Evolutionary conservation across 2,329 filamentous ascomycete species (phyloP), one percentile per base, ranked within the genome.

Genomic region (Pseudogymnoascus sp.): DNA sequence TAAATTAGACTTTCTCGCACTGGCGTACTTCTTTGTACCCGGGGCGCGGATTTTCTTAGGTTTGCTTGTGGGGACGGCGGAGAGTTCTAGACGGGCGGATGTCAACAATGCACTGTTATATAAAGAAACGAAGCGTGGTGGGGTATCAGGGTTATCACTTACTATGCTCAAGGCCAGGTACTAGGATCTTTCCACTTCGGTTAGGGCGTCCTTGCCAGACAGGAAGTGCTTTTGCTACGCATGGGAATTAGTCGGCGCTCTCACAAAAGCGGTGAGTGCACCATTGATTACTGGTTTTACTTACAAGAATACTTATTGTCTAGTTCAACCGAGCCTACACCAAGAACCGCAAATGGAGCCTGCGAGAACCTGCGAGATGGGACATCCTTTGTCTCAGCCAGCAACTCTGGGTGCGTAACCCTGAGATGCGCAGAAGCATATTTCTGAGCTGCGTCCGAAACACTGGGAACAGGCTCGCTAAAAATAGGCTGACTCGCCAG

Each of bases 281-380:
- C 42, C 21, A 25, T 23, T n/a, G 18, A 7, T 47, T 25, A 47
- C 11, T 25, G 21, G 21, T 47, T 16, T 5, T 1, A 59, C 53
- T 59, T 59, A 59, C 53, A 33, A 4, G 53, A 21, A 59, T 33
- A 37, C 53, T 35, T 59, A 35, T 35, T 37, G n/a, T 31, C 28
- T 14, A 59, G 33, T 37, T 59, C 53, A 12, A 59, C 21, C n/a
- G 28, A 33, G 53, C 53, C 28, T 18, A 21, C 25, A 18, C 33
- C 53, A 16, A 59, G 25, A 12, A 59, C 16, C 14, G 33, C 40
- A 44, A 67, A 73, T 2, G 71, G 70, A 16, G 71, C 72, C 63
- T 68, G 66, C 4, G 65, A 62, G 59, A 73, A 66, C 7, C 65
- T 64, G 60, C 65, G 69, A 28, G 68, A 64, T 18, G 70, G 68